phyloP scores from a whole-genome alignment of 768 basidiomycete genomes.

The Calocybe indica region DNA sequence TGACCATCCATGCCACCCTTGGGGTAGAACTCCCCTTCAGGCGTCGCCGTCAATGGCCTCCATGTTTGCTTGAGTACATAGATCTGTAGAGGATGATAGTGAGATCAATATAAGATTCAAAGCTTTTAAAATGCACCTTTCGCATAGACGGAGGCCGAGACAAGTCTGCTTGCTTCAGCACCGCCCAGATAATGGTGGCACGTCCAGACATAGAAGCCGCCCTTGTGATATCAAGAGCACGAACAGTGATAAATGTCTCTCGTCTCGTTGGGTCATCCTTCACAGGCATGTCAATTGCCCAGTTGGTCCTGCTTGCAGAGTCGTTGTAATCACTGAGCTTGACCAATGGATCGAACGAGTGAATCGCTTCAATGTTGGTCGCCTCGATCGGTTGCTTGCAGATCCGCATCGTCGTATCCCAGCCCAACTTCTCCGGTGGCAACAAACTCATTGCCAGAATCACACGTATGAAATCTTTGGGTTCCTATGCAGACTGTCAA shows the following conservation, averaged over 20 bases:
- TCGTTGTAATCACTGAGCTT: not conserved
- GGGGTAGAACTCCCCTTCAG: not conserved
- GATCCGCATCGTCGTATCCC: not conserved
- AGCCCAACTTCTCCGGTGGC: not conserved
- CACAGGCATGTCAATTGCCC: slow-evolving; percentile 1
- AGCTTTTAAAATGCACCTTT: not conserved
- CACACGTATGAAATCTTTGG: not conserved
- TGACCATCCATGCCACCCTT: not conserved
- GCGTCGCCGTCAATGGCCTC: not conserved
- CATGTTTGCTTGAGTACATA: not conserved
- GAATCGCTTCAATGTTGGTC: not conserved
- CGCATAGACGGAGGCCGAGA: not conserved
- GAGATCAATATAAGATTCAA: too few relatives aligned
- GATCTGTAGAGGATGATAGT: not conserved
- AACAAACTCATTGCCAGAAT: not conserved
- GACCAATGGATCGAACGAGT: not conserved
- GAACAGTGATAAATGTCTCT: slow-evolving; percentile 1
- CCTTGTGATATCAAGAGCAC: not conserved
- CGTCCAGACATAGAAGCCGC: not conserved
- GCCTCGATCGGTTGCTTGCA: not conserved
- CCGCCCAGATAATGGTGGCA: not conserved
- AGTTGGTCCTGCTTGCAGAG: not conserved
- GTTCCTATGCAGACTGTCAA: not conserved
- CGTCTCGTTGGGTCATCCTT: not conserved
- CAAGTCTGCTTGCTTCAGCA: not conserved